These are phyloP conservation scores for Eucalyptus tenuipes DNA, from an alignment of 345 rosid genomes.

Conservation along the genomic window DNA sequence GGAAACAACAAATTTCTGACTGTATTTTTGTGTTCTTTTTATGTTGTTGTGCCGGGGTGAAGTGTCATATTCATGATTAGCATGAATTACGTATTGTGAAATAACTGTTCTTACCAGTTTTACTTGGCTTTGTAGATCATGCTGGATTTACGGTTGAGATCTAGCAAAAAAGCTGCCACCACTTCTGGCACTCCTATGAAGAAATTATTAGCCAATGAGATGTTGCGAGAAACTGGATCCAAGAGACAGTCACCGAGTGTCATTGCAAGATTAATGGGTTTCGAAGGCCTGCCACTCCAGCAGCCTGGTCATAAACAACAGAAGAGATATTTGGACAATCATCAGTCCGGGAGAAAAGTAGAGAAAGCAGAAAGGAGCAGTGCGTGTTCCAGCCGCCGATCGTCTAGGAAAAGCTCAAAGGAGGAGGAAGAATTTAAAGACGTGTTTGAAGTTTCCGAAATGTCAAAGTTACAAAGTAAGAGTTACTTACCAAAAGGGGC, in stretches of 20 bases:
- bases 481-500: conserved; percentile 12
- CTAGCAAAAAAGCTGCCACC: conserved; percentile 20
- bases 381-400: conserved; percentile 25
- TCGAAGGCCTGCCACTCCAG: conserved; percentile 69
- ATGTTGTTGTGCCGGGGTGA: neutral
- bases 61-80: neutral
- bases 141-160: conserved; percentile 25
- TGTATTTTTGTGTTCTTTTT: neutral
- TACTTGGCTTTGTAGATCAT: conserved; percentile 26
- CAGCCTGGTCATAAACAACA: conserved; percentile 31
- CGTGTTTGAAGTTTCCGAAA: conserved; percentile 85
- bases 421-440: conserved; percentile 87
- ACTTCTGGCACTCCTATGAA: conserved; percentile 56
- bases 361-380: conserved; percentile 24
- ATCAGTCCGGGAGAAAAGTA: conserved; percentile 3
- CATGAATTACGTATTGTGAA: neutral
- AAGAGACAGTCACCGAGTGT: conserved; percentile 70
- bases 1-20: neutral
- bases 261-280: conserved; percentile 93
- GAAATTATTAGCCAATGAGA: conserved; percentile 70
- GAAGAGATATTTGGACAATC: conserved; percentile 23
- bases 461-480: conserved; percentile 29
- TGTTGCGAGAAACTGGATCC: conserved; percentile 62
- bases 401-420: conserved; percentile 57
- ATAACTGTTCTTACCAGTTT: neutral